A percentile compares a stretch with the other conserved stretches of the same genome.
Conservation (phyloP, 805 yeast species). For the Metschnikowia santaceciliae region DNA sequence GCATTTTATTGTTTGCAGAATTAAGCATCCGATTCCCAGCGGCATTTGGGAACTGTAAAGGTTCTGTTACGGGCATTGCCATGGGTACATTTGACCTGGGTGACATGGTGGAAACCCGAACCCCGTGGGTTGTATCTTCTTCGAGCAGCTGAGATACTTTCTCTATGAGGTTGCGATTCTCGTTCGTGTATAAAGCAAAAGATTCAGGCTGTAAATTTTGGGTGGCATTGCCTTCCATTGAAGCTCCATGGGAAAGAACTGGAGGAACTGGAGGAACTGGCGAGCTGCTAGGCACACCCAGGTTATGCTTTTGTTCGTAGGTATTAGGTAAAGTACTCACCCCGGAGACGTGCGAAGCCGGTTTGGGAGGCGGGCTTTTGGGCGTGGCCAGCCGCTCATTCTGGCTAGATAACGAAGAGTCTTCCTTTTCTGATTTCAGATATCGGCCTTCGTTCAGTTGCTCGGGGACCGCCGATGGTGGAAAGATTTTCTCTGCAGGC, state of each 20-base stretch:
- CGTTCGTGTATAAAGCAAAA: neutral
- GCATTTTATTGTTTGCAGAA: neutral
- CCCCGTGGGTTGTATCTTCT: neutral
- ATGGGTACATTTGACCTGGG: neutral
- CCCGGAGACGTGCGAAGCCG: neutral
- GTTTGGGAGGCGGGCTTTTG: neutral
- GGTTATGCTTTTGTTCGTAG: neutral
- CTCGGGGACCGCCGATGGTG: neutral
- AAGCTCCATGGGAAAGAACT: neutral
- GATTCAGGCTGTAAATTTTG: neutral
- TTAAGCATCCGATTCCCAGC: neutral
- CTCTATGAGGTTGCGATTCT: neutral
- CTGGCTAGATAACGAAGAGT: neutral
- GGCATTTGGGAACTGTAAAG: neutral
- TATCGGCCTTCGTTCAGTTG: neutral
- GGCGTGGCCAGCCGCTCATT: neutral
- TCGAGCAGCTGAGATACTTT: neutral
- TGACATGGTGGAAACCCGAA: neutral
- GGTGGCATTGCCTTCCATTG: neutral
- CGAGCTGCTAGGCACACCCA: neutral
- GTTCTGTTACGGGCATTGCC: neutral
- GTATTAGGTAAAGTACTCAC: neutral
- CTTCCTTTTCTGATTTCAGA: neutral
- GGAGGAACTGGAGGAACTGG: neutral
- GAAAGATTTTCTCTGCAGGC: slow-evolving; percentile 3